phyloP scores from a whole-genome alignment of 257 asterid species.

The Cruciata laevipes region DNA sequence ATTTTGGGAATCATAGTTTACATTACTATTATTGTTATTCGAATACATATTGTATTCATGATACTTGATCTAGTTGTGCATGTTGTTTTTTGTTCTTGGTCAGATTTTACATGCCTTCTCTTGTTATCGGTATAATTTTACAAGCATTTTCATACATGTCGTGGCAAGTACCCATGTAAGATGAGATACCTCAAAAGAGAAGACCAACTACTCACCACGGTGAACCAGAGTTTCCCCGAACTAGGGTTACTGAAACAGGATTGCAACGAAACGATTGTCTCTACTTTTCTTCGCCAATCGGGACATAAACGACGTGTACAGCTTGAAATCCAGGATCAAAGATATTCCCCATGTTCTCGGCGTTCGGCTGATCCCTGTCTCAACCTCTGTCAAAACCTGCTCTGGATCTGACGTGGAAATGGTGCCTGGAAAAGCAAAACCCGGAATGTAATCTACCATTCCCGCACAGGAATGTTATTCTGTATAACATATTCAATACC shows the following conservation, averaged over 20 bases:
- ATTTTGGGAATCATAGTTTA: no score
- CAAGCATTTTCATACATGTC: no score
- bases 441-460: constrained; percentile 32
- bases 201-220: neutral
- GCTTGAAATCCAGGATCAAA: neutral
- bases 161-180: no score
- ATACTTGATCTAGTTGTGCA: no score
- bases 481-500: constrained; percentile 46
- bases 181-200: constrained; percentile 3
- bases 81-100: no score
- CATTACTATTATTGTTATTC: no score
- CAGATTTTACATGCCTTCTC: no score
- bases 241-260: constrained; percentile 28
- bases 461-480: constrained; percentile 47
- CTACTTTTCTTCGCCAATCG: constrained; percentile 4
- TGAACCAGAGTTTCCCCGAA: constrained; percentile 29
- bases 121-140: no score
- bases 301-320: neutral
- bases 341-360: constrained; percentile 25
- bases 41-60: no score
- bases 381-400: constrained; percentile 27
- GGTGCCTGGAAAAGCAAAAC: constrained; percentile 19
- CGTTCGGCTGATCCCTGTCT: constrained; percentile 44
- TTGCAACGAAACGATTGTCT: constrained; percentile 32
- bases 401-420: constrained; percentile 20